Evolutionary conservation across 345 rosid genomes (phyloP), one percentile per base, ranked within the genome.

Genomic region (Trapa bicornis): DNA sequence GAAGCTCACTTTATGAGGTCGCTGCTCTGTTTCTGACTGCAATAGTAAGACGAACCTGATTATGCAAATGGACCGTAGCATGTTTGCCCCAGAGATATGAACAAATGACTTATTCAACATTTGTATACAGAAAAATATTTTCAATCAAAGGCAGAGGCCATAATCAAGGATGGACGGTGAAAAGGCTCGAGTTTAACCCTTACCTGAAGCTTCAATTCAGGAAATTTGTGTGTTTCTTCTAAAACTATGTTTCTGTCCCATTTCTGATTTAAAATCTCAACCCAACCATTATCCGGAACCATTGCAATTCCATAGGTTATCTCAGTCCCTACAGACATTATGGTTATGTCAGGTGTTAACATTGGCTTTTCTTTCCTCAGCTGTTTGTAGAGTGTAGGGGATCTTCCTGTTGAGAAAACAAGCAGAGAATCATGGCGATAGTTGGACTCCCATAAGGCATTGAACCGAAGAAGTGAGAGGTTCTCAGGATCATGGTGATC

Each of bases 321-420:
- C 86, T 94, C 99, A 13, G 97, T 94, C 69, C 99, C 99, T 65
- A 94, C 99, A 58, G 99, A 94, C 97, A 89, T 87, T 67, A 94
- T 91, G 37, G 96, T 85, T 58, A 94, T 84, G 70, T 94, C 99
- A 9, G 99, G 99, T 36, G 96, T 91, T 74, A 94, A 61, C 87
- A 94, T 81, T 73, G 98, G 97, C 63, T 86, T 93, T 80, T 90
- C 87, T 47, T 85, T 85, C 80, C 92, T 85, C 57, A 90, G 72
- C 76, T 83, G 67, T 52, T 84, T 86, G 78, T 88, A 88, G 37
- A 88, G 79, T 1, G 87, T 82, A 35, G 94, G 94, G 15, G 98
- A 93, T 77, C 98, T 88, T 61, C 98, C 98, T 8, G 96, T 87
- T 14, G 98, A 93, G 78, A 88, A 93, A 77, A 93, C 94, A 41